Evolutionary conservation across 2,329 filamentous ascomycete species (phyloP), one percentile per base, ranked within the genome.

Genomic region (Orbilia blumenaviensis): DNA sequence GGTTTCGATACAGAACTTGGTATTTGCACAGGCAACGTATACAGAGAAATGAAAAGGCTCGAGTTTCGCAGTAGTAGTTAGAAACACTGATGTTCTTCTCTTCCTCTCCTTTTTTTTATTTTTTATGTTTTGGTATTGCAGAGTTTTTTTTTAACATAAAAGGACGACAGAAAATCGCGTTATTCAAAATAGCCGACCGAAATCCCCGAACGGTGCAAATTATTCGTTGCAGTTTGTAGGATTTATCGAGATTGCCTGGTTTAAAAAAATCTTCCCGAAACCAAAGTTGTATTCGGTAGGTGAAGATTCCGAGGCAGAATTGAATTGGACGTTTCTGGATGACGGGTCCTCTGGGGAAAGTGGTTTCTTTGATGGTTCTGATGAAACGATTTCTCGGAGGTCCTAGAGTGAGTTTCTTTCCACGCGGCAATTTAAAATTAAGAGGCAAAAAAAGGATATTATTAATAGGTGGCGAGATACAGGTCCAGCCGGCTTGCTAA

Each of bases 401-500:
- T 66, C 72, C 72, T 76, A 76, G 64, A 66, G 58, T 76, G 72
- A 76, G 72, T 69, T 54, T 76, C 50, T 75, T 75, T 67, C 54
- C 60, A 48, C 34, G 60, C 44, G 69, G 34, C 54, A 63, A 56
- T 66, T 66, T 74, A 42, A 42, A 46, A 66, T 66, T 48, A 56
- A 42, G 72, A 66, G 64, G 56, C 46, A 64, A 68, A 60, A n/a
- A 44, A 41, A 52, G 46, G 61, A n/a, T 56, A 62, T 27, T 56
- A 54, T 41, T 46, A 48, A 60, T 76, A 69, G 64, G 66, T 69
- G 64, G 72, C 72, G 41, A 66, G 64, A 76, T 68, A 48, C 58
- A 62, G 72, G 50, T 54, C 69, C 41, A 67, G 69, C 72, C 72
- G 41, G 58, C 42, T 48, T 38, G 18, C 54, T 46, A 41, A 46